A percentile compares a stretch with the other conserved stretches of the same genome.
Evolutionary conservation across 192 early-diverging fungal genomes (phyloP).

Genomic region (Paraglomus brasilianum): DNA sequence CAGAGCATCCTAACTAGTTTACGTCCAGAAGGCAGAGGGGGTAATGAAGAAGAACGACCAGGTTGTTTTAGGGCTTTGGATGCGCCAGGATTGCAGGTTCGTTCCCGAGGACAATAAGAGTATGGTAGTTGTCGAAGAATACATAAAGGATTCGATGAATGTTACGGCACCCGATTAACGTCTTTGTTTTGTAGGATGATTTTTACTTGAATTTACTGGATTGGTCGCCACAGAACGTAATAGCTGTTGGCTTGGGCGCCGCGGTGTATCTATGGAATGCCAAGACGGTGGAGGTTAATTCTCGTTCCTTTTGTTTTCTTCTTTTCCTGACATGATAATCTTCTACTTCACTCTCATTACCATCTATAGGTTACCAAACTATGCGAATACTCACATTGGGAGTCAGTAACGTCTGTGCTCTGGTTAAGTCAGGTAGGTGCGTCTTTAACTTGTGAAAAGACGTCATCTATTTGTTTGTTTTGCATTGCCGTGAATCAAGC

Average conservation of each 20-base stretch:
- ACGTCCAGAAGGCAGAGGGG: constrained; percentile 51
- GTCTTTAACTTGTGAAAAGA: no score
- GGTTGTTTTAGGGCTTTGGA: no score
- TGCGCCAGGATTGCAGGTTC: no score
- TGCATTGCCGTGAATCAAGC: no score
- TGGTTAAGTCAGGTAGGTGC: constrained; percentile 62
- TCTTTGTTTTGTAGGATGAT: constrained; percentile 66
- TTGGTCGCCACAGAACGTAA: constrained; percentile 76
- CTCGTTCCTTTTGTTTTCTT: no score
- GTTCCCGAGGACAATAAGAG: no score
- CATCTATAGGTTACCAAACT: constrained; percentile 43
- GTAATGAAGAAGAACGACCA: constrained; percentile 33
- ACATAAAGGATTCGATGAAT: no score
- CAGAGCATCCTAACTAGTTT: constrained; percentile 46
- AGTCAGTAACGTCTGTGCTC: constrained; percentile 70
- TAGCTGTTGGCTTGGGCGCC: constrained; percentile 80
- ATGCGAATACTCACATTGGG: constrained; percentile 29
- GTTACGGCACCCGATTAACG: no score
- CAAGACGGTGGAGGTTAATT: constrained; percentile 36
- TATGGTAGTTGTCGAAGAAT: no score
- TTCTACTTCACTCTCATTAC: no score
- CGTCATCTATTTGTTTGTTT: no score
- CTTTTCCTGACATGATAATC: no score
- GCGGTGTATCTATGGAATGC: constrained; percentile 94
- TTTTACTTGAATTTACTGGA: constrained; percentile 97